A percentile compares a stretch with the other conserved stretches of the same genome.
Evolutionary conservation across 176 grass and related monocot species (phyloP).

Genomic region (Hordeum marinum): DNA sequence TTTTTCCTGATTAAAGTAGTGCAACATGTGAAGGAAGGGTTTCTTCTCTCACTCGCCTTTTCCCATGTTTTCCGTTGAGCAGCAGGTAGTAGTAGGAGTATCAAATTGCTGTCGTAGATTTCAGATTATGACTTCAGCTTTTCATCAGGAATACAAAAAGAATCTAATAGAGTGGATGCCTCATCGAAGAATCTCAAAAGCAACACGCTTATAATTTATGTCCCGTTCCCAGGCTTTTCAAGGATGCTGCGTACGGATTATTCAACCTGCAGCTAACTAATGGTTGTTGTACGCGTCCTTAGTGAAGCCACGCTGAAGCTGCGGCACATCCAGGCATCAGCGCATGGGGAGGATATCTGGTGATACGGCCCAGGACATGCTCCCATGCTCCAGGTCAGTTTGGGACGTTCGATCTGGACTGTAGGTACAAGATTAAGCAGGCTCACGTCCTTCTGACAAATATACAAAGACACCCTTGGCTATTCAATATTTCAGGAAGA

Average conservation of each 20-base stretch:
- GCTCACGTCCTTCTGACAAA: no score
- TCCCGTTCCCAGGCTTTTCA: background rate
- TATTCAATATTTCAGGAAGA: no score
- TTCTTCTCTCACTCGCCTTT: background rate
- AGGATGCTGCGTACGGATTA: background rate
- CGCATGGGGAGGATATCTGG: no score
- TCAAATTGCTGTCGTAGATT: background rate
- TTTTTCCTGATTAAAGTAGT: background rate
- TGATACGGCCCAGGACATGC: no score
- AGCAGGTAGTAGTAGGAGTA: background rate
- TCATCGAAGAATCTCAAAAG: background rate
- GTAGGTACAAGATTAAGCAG: no score
- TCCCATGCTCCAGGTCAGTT: no score
- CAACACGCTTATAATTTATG: background rate
- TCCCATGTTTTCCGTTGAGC: background rate
- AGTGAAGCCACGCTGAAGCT: background rate
- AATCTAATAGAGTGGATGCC: background rate
- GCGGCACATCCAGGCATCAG: background rate
- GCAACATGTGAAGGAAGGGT: background rate
- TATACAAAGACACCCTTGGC: no score
- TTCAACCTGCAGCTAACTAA: background rate
- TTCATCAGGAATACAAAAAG: background rate
- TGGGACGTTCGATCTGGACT: no score
- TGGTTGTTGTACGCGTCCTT: background rate
- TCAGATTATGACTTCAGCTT: background rate